These are phyloP conservation scores for Fraxinus baroniana DNA, from an alignment of 305 asterid species.

Conservation along the genomic window DNA sequence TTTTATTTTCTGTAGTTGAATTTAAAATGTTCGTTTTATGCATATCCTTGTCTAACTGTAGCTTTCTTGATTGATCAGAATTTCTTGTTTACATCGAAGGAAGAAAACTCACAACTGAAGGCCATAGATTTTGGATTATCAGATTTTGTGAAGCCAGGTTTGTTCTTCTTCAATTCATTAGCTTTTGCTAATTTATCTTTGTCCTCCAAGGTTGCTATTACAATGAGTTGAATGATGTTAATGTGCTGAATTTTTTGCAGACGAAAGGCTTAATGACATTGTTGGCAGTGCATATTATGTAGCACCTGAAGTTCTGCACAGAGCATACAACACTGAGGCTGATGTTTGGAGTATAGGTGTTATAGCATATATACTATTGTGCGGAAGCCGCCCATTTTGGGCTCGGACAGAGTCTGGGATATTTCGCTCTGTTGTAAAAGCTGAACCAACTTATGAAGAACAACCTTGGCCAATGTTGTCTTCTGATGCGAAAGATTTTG, in stretches of 20 bases:
- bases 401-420: slow-evolving; percentile 94
- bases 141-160: slow-evolving; percentile 92
- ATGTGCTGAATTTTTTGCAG: slow-evolving; percentile 41
- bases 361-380: slow-evolving; percentile 73
- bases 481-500: slow-evolving; percentile 68
- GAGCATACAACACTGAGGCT: slow-evolving; percentile 89
- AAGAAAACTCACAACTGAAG: slow-evolving; percentile 70
- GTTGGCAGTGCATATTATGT: slow-evolving; percentile 97
- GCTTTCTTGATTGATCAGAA: slow-evolving; percentile 60
- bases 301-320: slow-evolving; percentile 88
- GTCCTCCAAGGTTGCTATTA: neutral
- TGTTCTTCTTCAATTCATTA: slow-evolving; percentile 14
- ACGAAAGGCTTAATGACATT: slow-evolving; percentile 88
- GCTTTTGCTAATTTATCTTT: neutral
- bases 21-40: slow-evolving; percentile 12
- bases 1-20: slow-evolving; percentile 8
- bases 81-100: slow-evolving; percentile 80
- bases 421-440: slow-evolving; percentile 82
- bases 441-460: slow-evolving; percentile 83
- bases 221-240: neutral
- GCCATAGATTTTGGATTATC: slow-evolving; percentile 95
- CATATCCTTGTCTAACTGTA: slow-evolving; percentile 30
- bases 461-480: slow-evolving; percentile 73
- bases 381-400: slow-evolving; percentile 98
- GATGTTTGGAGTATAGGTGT: slow-evolving; percentile 97